A percentile compares a stretch with the other conserved stretches of the same genome.
Evolutionary conservation across 2,329 filamentous ascomycete species (phyloP).

Genomic region (Alternaria panax): DNA sequence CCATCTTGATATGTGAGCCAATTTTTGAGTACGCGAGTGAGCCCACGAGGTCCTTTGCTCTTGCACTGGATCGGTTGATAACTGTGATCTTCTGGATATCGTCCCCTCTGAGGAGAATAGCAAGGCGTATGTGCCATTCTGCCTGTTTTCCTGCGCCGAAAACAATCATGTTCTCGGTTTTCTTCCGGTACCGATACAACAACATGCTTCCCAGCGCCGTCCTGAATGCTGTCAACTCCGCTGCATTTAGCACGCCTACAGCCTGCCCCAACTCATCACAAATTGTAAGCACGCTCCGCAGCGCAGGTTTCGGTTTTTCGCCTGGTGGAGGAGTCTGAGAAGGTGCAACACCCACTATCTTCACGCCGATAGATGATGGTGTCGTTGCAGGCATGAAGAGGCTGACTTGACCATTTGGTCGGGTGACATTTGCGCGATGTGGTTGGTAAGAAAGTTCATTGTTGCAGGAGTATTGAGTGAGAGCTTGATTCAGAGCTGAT

Average conservation of each 20-base stretch:
- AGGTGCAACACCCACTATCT: slow-evolving; percentile 68
- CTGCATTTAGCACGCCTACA: slow-evolving; percentile 74
- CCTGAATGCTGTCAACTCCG: slow-evolving; percentile 79
- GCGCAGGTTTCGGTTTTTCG: slow-evolving; percentile 38
- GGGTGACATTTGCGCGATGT: slow-evolving; percentile 52
- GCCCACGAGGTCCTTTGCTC: slow-evolving; percentile 19
- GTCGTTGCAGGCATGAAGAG: slow-evolving; percentile 78
- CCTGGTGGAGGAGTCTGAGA: slow-evolving; percentile 19
- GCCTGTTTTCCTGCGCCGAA: slow-evolving; percentile 61
- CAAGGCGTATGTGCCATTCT: slow-evolving; percentile 59
- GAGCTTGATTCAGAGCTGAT: slow-evolving; percentile 27
- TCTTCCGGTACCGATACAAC: slow-evolving; percentile 49
- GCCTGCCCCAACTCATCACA: slow-evolving; percentile 59
- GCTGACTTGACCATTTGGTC: slow-evolving; percentile 60
- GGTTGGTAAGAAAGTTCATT: slow-evolving; percentile 51
- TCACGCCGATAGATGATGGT: slow-evolving; percentile 70
- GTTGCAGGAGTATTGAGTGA: slow-evolving; percentile 37
- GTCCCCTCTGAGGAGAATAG: slow-evolving; percentile 46
- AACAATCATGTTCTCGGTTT: slow-evolving; percentile 51
- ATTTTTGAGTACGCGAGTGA: slow-evolving; percentile 9
- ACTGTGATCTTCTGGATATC: slow-evolving; percentile 43
- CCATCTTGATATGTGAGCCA: background rate
- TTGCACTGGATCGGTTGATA: slow-evolving; percentile 29
- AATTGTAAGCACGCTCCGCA: slow-evolving; percentile 74
- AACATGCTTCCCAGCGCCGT: slow-evolving; percentile 77